Conservation (phyloP, 2,329 filamentous ascomycete genomes). For the Aspergillus amoenus region DNA sequence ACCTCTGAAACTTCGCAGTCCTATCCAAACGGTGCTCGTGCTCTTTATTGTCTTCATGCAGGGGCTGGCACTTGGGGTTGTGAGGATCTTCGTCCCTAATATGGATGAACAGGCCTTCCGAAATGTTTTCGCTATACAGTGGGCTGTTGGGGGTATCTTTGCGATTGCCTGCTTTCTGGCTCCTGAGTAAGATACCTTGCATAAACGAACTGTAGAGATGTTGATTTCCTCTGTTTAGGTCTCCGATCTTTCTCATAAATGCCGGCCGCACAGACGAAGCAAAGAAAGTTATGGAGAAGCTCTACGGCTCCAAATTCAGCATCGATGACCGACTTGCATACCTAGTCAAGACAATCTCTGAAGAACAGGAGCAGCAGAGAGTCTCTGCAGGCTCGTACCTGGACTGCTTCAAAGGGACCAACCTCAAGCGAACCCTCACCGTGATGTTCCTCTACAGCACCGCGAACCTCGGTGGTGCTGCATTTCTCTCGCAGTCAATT, state of each 20-base stretch:
- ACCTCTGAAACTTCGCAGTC: constrained; percentile 11
- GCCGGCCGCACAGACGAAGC: constrained; percentile 8
- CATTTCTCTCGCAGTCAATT: constrained; percentile 19
- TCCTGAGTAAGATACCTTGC: constrained; percentile 11
- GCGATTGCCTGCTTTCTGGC: constrained; percentile 13
- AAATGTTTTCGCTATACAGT: constrained; percentile 21
- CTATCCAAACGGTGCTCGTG: constrained; percentile 16
- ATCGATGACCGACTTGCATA: constrained; percentile 7
- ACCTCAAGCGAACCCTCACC: constrained; percentile 18
- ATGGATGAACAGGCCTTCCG: constrained; percentile 13
- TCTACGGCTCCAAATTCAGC: constrained; percentile 11
- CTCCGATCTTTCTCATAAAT: constrained; percentile 8
- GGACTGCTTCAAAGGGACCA: constrained; percentile 14
- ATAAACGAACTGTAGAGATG: not conserved
- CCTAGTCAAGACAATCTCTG: constrained; percentile 7
- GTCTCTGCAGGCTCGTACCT: constrained; percentile 10
- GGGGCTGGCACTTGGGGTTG: constrained; percentile 16
- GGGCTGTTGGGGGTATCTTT: constrained; percentile 15
- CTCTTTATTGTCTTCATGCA: constrained; percentile 21
- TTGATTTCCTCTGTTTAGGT: not conserved
- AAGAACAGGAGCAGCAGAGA: constrained; percentile 12
- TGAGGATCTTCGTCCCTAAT: constrained; percentile 19
- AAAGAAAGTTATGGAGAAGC: constrained; percentile 9
- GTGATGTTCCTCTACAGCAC: constrained; percentile 16
- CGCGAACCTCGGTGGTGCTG: constrained; percentile 12